Base-by-base conservation (phyloP, 1,139 yeast genomes). In the Scheffersomyces illinoinensis region DNA sequence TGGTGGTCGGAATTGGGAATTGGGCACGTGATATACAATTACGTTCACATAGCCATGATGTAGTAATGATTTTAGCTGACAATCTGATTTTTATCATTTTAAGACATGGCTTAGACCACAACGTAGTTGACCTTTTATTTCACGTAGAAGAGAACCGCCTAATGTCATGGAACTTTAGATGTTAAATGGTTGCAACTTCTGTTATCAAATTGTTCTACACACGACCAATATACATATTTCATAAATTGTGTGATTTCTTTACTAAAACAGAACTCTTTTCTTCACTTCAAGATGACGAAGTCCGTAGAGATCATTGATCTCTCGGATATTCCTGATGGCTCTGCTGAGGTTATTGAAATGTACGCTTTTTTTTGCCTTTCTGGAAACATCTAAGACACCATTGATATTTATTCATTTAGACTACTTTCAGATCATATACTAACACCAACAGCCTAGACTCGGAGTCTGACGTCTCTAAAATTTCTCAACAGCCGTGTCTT, bases 321-420 rank as follows among this genome's bases (percentile, higher is more conserved):
- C 33, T 57, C 59, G 17, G 59, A 57, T 50, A 55, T 51, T 12
- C 50, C 52, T 18, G 52, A 54, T 18, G 5, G 10, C 3, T 52
- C 54, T 24, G 59, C 57, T 17, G 69, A 66, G 39, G 56, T 67
- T 57, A 64, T 67, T 21, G 68, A 64, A 57, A 58, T 56, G 70
- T 67, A 50, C 21, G 57, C n/a, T n/a, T 57, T 19, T 24, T 52
- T 46, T 17, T 24, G 10, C 12, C 10, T 12, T 33, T 33, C 14
- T 14, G 43, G 4, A 7, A 24, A 24, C 2, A 33, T 33, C 4
- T 1, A 12, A 33, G 10, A 12, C 43, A 21, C 17, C 12, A 12
- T 33, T 2, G 43, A 33, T 14, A 7, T 12, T 33, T 33, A 33
- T 10, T 33, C 43, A 7, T 33, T 33, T 17, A 10, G 43, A 33